Conservation (phyloP, 2,329 filamentous ascomycete species). For the Chaetomium sp. region DNA sequence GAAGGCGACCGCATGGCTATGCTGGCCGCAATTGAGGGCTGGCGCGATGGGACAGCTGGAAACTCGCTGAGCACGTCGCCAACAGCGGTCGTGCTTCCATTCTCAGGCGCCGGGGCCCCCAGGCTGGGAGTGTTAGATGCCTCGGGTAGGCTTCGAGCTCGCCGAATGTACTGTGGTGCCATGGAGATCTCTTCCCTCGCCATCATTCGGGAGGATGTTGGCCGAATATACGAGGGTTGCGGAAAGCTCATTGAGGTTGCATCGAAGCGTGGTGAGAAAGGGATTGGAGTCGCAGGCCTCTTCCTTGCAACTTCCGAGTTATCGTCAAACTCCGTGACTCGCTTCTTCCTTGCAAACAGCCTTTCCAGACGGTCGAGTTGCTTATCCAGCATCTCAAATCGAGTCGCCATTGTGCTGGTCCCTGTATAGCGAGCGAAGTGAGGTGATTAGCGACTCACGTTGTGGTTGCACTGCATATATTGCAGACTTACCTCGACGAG, state of each 20-base stretch:
- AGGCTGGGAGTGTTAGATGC: slow-evolving; percentile 10
- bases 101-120: not conserved
- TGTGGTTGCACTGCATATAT: not conserved
- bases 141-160: slow-evolving; percentile 24
- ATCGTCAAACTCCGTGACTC: slow-evolving; percentile 11
- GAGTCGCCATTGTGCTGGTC: slow-evolving; percentile 38
- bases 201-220: slow-evolving; percentile 48
- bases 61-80: not conserved
- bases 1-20: slow-evolving; percentile 20
- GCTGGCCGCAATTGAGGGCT: slow-evolving; percentile 4
- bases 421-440: not conserved
- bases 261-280: slow-evolving; percentile 11
- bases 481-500: not conserved
- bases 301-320: not conserved
- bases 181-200: slow-evolving; percentile 44
- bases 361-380: slow-evolving; percentile 46
- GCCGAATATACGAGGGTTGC: slow-evolving; percentile 49
- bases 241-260: slow-evolving; percentile 37
- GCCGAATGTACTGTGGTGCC: slow-evolving; percentile 10
- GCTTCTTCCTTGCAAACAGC: slow-evolving; percentile 43
- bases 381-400: slow-evolving; percentile 45
- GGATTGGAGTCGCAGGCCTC: not conserved
- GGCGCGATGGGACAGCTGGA: slow-evolving; percentile 5
- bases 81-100: not conserved
- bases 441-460: not conserved